phyloP scores from a whole-genome alignment of 805 yeast species.

The Hanseniaspora lindneri region DNA sequence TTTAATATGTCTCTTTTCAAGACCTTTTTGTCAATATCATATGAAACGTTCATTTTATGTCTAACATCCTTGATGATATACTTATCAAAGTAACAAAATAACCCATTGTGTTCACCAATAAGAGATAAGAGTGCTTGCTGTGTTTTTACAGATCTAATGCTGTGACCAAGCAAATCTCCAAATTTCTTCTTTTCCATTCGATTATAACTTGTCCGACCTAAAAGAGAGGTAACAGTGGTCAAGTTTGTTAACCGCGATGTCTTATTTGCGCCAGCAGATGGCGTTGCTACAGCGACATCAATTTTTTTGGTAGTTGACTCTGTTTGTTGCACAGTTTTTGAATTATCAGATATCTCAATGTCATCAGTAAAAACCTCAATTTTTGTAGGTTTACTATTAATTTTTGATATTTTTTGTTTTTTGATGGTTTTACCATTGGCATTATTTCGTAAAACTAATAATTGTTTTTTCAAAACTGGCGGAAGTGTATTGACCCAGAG shows the following conservation, averaged over 20 bases:
- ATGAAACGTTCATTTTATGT: constrained; percentile 32
- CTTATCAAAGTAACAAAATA: constrained; percentile 33
- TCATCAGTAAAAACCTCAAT: background rate
- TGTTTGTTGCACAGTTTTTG: background rate
- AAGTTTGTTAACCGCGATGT: constrained; percentile 3
- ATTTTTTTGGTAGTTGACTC: background rate
- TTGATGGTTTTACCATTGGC: background rate
- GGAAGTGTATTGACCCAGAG: background rate
- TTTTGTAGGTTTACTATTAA: background rate
- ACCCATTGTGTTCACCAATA: constrained; percentile 37
- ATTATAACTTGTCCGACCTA: background rate
- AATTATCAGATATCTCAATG: background rate
- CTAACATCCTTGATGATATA: constrained; percentile 33
- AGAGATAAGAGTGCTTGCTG: constrained; percentile 35
- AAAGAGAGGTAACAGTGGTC: constrained; percentile 18
- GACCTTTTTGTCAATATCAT: constrained; percentile 43
- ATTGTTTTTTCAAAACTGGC: background rate
- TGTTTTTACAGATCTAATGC: constrained; percentile 37
- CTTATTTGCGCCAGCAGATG: background rate
- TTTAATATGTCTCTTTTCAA: constrained; percentile 34
- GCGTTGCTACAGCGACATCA: background rate
- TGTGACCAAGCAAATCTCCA: constrained; percentile 31
- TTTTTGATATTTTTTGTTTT: background rate
- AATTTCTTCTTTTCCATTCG: constrained; percentile 8
- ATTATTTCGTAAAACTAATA: background rate